Evolutionary conservation across 2,329 filamentous ascomycete genomes (phyloP), one percentile per base, ranked within the genome.

Genomic region (Epichloe baconii): DNA sequence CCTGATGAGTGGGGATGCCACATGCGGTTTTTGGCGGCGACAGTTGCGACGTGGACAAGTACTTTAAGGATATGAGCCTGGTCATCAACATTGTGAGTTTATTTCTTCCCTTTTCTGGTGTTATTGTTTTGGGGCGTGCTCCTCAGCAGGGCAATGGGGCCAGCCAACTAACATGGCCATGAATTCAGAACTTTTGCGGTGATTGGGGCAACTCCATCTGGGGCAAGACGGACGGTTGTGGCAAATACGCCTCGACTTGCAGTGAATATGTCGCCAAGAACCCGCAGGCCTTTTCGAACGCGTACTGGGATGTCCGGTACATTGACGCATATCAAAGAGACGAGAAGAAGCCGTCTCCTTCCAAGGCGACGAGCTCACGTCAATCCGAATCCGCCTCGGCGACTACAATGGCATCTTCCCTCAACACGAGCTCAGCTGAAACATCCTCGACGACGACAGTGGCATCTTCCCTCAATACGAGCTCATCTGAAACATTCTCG

Each of bases 61-160:
- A 79, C 58, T 90, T 91, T 66, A 74, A 71, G 49, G 71, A 83
- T 48, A 77, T 90, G 73, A 80, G 79, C 56, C 78, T 94, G 52
- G 81, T 87, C 41, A 77, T 89, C 58, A 82, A 88, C 61, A 89
- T 81, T 43, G 73, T 74, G 47, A 60, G 65, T 60, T 19, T 2
- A 0, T 12, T 10, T 34, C 19, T 3, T 17, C 11, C 5, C 12
- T 11, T n/a, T 5, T 38, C 17, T 19, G 23, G 1, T 23, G 19
- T 19, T 31, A 14, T 7, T n/a, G 14, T n/a, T n/a, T 38, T 7
- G 14, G 15, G 14, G 12, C 36, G 36, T 38, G 36, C 36, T 14
- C 14, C 36, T 14, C 31, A 11, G 31, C 1, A 31, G 8, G 8
- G 8, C n/a, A 14, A 8, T n/a, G n/a, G 15, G 23, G 35, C 10